Percentiles rank a stretch among this genome's conserved stretches.
Evolutionary conservation across 768 basidiomycete genomes (phyloP).

Genomic region (Exsudoporus frostii): DNA sequence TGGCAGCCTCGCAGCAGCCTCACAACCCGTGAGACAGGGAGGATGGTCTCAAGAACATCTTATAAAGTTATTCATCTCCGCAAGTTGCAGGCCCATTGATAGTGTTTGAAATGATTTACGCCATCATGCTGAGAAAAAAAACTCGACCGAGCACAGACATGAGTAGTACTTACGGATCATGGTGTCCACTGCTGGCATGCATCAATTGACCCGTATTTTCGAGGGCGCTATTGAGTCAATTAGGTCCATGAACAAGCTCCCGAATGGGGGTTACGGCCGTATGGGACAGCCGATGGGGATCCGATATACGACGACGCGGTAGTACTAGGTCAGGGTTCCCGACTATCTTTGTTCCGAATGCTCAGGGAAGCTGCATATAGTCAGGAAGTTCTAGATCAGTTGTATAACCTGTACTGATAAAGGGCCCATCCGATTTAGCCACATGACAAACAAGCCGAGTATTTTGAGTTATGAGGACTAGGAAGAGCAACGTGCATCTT

Average conservation of each 20-base stretch:
- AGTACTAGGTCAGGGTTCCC: conserved; percentile 21
- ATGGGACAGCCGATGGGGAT: conserved; percentile 19
- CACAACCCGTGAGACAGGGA: conserved; percentile 11
- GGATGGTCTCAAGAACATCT: background rate
- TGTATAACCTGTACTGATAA: conserved; percentile 24
- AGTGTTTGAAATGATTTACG: conserved; percentile 1
- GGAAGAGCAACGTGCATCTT: conserved; percentile 20
- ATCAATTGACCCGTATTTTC: background rate
- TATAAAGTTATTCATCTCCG: conserved; percentile 13
- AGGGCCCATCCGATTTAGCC: conserved; percentile 23
- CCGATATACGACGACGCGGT: conserved; percentile 19
- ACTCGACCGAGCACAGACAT: background rate
- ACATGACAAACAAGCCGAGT: conserved; percentile 29
- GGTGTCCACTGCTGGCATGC: background rate
- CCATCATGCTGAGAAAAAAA: conserved; percentile 5
- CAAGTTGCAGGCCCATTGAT: conserved; percentile 1
- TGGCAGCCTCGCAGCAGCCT: conserved; percentile 1
- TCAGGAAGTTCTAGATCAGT: conserved; percentile 18
- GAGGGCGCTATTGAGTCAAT: conserved; percentile 2
- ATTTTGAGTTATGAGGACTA: conserved; percentile 13
- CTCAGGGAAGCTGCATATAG: conserved; percentile 26
- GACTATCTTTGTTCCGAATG: conserved; percentile 26
- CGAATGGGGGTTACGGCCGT: conserved; percentile 2
- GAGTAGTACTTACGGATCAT: conserved; percentile 4
- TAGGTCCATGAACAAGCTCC: conserved; percentile 8